Base-by-base conservation (phyloP, 345 rosid genomes). In the Melaleuca alternifolia region DNA sequence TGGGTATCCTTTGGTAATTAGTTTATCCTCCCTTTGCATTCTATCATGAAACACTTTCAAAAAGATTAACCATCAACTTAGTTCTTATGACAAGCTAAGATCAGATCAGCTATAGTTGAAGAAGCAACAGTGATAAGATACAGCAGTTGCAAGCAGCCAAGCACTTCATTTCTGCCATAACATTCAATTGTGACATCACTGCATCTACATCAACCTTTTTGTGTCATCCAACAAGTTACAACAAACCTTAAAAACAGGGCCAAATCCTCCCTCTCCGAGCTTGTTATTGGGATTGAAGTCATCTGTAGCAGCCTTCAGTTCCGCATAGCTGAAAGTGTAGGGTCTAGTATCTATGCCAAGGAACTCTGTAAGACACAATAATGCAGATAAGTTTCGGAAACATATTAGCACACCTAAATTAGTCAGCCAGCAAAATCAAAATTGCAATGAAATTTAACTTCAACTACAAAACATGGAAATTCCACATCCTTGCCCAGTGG, bases 221-320 rank as follows among this genome's bases (percentile, higher is more conserved):
- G 46, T 0, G 77, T 65, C 15, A 33, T 33, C 77, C 77, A 30
- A 65, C 0, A 11, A 4, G 16, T 65, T 30, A 65, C 24, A 33
- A 65, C 46, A 0, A 15, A 65, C 77, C 77, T 65, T 92, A 33
- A 85, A 96, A 84, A 95, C 95, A 4, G 98, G 94, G 87, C 98
- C 96, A 86, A 93, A 96, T 81, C 98, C 97, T 89, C 97, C 98
- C 91, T 96, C 98, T 87, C 97, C 98, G 65, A 94, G 95, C 88
- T 95, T 95, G 90, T 95, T 92, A 76, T 92, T 85, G 54, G 90
- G 89, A 89, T 86, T 91, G 83, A 95, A 95, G 87, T 92, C 95
- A 50, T 94, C 92, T 33, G 96, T 93, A 44, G 95, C 94, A 87
- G 91, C 54, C 88, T 85, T 94, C 71, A 95, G 92, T 87, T 94